These are phyloP conservation scores for Globisporangium alternatum DNA, from an alignment of 352 stramenopile genomes.

Conservation along the genomic window DNA sequence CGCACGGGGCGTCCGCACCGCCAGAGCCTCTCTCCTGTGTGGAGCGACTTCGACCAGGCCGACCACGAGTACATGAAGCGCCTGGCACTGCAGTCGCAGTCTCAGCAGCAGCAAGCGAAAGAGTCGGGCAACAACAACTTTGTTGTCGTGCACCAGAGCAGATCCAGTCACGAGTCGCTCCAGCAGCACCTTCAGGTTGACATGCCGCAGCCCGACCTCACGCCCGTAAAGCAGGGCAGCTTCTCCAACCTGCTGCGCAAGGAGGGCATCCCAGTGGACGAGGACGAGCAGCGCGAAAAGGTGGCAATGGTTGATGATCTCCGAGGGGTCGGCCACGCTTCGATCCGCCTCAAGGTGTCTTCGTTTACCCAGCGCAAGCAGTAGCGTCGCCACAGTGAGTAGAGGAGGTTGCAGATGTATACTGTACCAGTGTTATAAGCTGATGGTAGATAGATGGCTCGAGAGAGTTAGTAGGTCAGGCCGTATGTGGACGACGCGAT, in stretches of 20 bases:
- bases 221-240: slow-evolving; percentile 33
- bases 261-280: slow-evolving; percentile 46
- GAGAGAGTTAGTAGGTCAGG: neutral
- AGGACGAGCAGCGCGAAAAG: slow-evolving; percentile 35
- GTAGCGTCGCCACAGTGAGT: neutral
- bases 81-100: slow-evolving; percentile 17
- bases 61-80: slow-evolving; percentile 46
- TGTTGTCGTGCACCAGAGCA: neutral
- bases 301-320: slow-evolving; percentile 35
- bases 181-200: neutral
- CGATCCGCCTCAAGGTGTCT: slow-evolving; percentile 20
- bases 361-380: neutral
- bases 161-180: neutral
- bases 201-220: slow-evolving; percentile 27
- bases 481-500: neutral
- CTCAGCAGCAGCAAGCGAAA: neutral
- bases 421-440: neutral
- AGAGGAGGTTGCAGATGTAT: neutral
- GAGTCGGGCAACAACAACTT: neutral
- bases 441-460: neutral
- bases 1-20: slow-evolving; percentile 6
- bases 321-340: slow-evolving; percentile 26
- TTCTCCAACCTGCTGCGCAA: slow-evolving; percentile 43
- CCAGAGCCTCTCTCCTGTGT: slow-evolving; percentile 11
- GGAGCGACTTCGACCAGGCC: slow-evolving; percentile 43